Percentiles rank a stretch among this genome's conserved stretches.
Conservation (phyloP, 2,329 filamentous ascomycete species). For the Colletotrichum tamarilloi region DNA sequence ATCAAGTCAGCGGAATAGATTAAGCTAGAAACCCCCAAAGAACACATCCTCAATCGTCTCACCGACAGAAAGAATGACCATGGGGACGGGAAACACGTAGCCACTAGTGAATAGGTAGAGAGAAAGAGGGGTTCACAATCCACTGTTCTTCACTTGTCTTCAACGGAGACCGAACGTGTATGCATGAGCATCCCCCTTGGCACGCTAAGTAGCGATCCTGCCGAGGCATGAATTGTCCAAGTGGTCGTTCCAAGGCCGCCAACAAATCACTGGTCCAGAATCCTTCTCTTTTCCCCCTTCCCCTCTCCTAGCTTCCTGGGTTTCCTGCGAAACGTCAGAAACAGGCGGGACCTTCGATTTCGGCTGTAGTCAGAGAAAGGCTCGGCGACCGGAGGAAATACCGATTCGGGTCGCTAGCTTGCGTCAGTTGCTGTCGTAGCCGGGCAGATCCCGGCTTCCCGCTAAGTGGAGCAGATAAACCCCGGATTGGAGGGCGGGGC, state of each 20-base stretch:
- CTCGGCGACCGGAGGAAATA: conserved; percentile 21
- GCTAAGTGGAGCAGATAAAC: neutral
- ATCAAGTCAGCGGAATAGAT: neutral
- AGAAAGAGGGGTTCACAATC: neutral
- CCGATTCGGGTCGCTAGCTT: conserved; percentile 22
- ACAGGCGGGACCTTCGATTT: neutral
- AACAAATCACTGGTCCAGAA: neutral
- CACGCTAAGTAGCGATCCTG: neutral
- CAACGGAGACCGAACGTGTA: neutral
- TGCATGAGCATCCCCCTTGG: neutral
- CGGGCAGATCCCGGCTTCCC: conserved; percentile 22
- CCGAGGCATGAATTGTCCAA: conserved; percentile 17
- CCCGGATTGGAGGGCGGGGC: neutral
- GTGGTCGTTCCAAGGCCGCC: neutral
- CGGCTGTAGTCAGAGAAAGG: conserved; percentile 2
- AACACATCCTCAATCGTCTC: neutral
- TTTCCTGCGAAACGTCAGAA: neutral
- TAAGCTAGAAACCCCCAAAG: too few species aligned
- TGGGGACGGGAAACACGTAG: too few species aligned
- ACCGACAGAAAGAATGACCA: neutral
- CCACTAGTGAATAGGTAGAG: too few species aligned
- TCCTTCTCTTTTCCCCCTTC: neutral
- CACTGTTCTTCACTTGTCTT: conserved; percentile 8
- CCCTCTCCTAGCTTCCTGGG: neutral
- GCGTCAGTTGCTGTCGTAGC: conserved; percentile 4